Base-by-base conservation (phyloP, 371 early-diverging fungal genomes). In the Actinomortierella wolfii region DNA sequence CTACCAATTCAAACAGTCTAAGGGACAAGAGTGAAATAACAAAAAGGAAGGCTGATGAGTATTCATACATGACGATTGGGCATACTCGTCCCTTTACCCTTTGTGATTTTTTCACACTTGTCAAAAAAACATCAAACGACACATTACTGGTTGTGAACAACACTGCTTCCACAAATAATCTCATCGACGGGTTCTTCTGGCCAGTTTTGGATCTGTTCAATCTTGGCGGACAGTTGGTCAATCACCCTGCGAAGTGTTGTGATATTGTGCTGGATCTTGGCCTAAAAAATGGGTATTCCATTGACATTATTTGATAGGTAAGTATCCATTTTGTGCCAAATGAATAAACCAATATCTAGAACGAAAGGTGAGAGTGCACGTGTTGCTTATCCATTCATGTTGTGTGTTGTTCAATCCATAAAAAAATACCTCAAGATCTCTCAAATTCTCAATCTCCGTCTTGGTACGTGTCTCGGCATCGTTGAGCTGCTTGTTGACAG, bases 1-100 rank as follows among this genome's bases (percentile, higher is more conserved):
- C 94, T 11, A 93, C 89, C 68, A 92, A 68, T 15, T 92, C 93
- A 59, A 94, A 86, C 44, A 95, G 77, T 58, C 92, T 92, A 69
- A 17, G 9, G 11, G 40, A n/a, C 7, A 34, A 11, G 34, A 39
- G 18, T 11, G 18, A 24, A 26, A 28, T 3, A 54, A 13, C 18
- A 49, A 24, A 18, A 43, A 34, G 9, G 29, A 34, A 34, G 34
- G 11, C 34, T 4, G 11, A 34, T 34, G 34, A 34, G 4, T 34
- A 34, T 4, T 34, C 11, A 6, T 34, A 11, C 11, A 11, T 11
- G 34, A 11, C 34, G 34, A n/a, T n/a, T n/a, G n/a, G n/a, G n/a
- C n/a, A n/a, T n/a, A n/a, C n/a, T n/a, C n/a, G n/a, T n/a, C n/a
- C n/a, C n/a, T n/a, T n/a, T n/a, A n/a, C n/a, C n/a, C n/a, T n/a